These are phyloP conservation scores for Fusarium mangiferae DNA, from an alignment of 2,329 filamentous ascomycete genomes.

Conservation along the genomic window DNA sequence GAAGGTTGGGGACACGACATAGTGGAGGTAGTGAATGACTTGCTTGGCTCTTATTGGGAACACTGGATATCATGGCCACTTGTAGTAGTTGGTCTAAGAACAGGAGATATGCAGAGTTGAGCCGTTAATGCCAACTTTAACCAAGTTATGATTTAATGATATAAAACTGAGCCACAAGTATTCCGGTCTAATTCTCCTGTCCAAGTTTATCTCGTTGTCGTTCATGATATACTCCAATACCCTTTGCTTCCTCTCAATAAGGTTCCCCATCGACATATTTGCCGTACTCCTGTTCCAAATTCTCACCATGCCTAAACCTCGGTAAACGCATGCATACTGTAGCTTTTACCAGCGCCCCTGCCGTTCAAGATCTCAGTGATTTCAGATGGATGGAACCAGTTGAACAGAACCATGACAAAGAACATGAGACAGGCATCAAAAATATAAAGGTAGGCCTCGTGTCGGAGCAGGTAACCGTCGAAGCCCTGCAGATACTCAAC, in stretches of 20 bases:
- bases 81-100: neutral
- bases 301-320: neutral
- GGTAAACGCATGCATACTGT: neutral
- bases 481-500: conserved; percentile 53
- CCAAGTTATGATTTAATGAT: neutral
- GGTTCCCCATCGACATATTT: too few relatives aligned
- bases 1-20: conserved; percentile 17
- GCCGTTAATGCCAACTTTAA: too few relatives aligned
- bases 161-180: neutral
- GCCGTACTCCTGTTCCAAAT: neutral
- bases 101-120: neutral
- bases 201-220: neutral
- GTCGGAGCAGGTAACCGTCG: conserved; percentile 44
- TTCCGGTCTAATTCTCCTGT: neutral
- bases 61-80: conserved; percentile 15
- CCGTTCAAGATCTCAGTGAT: neutral
- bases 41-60: conserved; percentile 7
- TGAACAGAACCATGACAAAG: conserved; percentile 56
- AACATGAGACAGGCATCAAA: conserved; percentile 50
- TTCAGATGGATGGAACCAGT: conserved; percentile 49
- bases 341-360: neutral
- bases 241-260: too few relatives aligned
- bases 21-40: neutral
- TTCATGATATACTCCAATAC: neutral
- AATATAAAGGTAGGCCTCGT: conserved; percentile 49